Conservation (phyloP, 371 early-diverging fungal species). For the Apophysomyces sp. region DNA sequence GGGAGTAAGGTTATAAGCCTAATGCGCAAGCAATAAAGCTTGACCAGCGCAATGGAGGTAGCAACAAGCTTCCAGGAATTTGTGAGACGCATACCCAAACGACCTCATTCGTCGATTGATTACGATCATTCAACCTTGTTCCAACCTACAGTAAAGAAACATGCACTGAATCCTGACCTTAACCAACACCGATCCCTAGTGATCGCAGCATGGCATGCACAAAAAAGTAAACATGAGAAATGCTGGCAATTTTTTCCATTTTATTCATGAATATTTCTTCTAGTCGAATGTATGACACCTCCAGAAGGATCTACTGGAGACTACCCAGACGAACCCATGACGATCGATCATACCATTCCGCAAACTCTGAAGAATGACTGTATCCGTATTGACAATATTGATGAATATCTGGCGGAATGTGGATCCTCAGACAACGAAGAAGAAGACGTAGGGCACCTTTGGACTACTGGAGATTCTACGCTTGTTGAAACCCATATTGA, state of each 20-base stretch:
- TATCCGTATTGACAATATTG: neutral
- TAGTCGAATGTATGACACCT: neutral
- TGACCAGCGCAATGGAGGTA: neutral
- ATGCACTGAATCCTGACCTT: neutral
- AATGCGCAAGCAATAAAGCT: no score
- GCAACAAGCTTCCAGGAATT: neutral
- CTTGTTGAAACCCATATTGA: conserved; percentile 11
- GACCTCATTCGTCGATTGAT: neutral
- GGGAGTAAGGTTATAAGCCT: no score
- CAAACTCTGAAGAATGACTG: neutral
- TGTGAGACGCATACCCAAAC: neutral
- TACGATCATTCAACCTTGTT: neutral
- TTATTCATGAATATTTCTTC: neutral
- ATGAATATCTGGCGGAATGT: neutral
- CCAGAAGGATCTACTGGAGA: neutral
- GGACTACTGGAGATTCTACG: neutral
- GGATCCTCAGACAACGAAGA: neutral
- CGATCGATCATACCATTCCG: neutral
- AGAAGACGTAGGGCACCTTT: neutral
- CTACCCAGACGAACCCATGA: neutral
- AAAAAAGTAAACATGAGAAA: neutral
- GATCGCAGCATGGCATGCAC: neutral
- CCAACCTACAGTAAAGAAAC: neutral
- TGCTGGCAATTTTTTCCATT: neutral
- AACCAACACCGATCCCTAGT: neutral